These are phyloP conservation scores for Madurella fahalii DNA, from an alignment of 2,329 filamentous ascomycete species.

Conservation along the genomic window DNA sequence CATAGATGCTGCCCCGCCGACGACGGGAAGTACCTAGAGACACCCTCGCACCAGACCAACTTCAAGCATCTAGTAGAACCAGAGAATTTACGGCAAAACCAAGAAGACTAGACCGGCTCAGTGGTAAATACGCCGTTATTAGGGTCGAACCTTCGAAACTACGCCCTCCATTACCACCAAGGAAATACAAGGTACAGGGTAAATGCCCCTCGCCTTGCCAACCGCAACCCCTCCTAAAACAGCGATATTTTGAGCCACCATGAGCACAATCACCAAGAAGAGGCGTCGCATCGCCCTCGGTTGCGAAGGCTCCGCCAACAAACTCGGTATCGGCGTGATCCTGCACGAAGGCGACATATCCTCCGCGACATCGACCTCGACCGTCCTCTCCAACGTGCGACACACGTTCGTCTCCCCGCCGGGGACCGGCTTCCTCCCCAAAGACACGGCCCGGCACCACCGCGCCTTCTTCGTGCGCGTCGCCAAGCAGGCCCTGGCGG, in stretches of 20 bases:
- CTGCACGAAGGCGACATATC: conserved; percentile 56
- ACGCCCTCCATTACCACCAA: not conserved
- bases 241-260: conserved; percentile 10
- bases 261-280: conserved; percentile 33
- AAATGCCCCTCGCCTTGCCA: not conserved
- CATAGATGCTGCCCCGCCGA: too few species aligned
- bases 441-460: conserved; percentile 93
- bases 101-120: too few species aligned
- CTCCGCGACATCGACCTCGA: conserved; percentile 44
- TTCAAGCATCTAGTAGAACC: too few species aligned
- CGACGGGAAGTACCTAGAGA: too few species aligned
- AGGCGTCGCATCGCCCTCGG: conserved; percentile 52
- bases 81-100: too few species aligned
- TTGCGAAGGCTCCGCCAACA: conserved; percentile 93
- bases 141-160: too few species aligned
- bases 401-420: conserved; percentile 92
- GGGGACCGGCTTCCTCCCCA: conserved; percentile 90
- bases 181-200: not conserved
- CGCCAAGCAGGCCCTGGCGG: conserved; percentile 72
- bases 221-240: not conserved
- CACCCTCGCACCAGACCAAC: too few species aligned
- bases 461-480: conserved; percentile 76
- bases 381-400: conserved; percentile 86
- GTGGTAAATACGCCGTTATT: too few species aligned
- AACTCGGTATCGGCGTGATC: conserved; percentile 91